Evolutionary conservation across 306 rosid species (phyloP).

Genomic region (Quercus dentata): DNA sequence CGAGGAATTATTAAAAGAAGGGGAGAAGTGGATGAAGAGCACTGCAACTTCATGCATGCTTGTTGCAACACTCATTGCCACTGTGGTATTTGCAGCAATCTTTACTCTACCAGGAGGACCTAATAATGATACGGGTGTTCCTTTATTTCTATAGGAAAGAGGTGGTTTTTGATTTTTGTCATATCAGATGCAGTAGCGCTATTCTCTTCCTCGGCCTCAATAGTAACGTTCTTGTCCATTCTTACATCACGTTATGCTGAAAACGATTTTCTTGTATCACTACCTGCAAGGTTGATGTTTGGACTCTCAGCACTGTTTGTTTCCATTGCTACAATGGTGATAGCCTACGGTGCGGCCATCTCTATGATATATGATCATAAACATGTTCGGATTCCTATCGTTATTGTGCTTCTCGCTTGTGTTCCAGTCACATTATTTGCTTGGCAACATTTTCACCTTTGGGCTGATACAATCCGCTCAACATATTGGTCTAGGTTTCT

Average conservation of each 20-base stretch:
- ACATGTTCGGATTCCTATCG: constrained; percentile 24
- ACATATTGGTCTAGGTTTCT: constrained; percentile 31
- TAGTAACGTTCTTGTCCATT: constrained; percentile 43
- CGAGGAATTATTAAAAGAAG: constrained; percentile 15
- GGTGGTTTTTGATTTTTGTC: constrained; percentile 11
- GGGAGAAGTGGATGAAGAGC: constrained; percentile 50
- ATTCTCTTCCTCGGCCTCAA: constrained; percentile 39
- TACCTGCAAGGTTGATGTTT: constrained; percentile 38
- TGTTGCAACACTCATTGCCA: constrained; percentile 46
- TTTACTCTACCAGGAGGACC: constrained; percentile 49
- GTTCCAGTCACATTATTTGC: constrained; percentile 35
- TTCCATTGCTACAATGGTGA: constrained; percentile 47
- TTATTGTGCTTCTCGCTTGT: constrained; percentile 22
- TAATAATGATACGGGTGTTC: neutral
- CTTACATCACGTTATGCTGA: constrained; percentile 52
- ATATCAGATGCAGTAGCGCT: constrained; percentile 40
- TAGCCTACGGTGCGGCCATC: constrained; percentile 40
- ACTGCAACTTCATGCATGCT: constrained; percentile 48
- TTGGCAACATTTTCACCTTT: constrained; percentile 27
- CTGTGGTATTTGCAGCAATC: constrained; percentile 53
- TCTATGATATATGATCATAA: constrained; percentile 27
- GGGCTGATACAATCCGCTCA: constrained; percentile 34
- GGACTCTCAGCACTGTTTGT: constrained; percentile 40
- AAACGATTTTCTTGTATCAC: constrained; percentile 33
- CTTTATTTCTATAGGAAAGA: neutral